Evolutionary conservation across 306 rosid genomes (phyloP), one percentile per base, ranked within the genome.

Genomic region (Citrullus amarus): DNA sequence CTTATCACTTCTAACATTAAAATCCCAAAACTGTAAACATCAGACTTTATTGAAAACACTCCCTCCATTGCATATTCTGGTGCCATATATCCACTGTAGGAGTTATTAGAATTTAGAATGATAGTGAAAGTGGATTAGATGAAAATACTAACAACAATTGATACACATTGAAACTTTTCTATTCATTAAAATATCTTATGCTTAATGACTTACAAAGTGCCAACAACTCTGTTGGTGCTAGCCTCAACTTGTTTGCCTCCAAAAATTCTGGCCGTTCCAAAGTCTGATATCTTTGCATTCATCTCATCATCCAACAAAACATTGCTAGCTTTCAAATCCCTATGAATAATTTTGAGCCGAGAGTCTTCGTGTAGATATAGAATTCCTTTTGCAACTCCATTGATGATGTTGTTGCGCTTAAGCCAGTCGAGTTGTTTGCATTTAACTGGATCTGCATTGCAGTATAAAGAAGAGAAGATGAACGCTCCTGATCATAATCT

Each of bases 361-460:
- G 90, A 89, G 78, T 89, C 90, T 77, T 82, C 82, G 13, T 89
- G 89, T 74, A 89, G 89, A 79, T 87, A 89, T 0, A 87, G 72
- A 54, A 87, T 73, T 2, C 89, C 89, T 78, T 82, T 68, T 57
- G 89, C 87, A 58, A 89, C 81, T n/a, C 88, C 86, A n/a, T 63
- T 83, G 67, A 87, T 79, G 70, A 89, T 80, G 39, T 85, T 75
- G 44, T 81, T 82, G 22, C 85, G 83, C 30, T 65, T 70, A n/a
- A 28, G 16, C 92, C 92, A 86, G 28, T 81, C 80, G 67, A 88
- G 61, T 30, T 78, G 46, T 11, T 62, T 69, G 66, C 83, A 69
- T 59, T 46, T 69, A 16, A 62, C 20, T 61, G 82, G 77, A 80
- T 89, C 90, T 87, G 80, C 72, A 79, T 39, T 32, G 55, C 62